Conservation (phyloP, 2,329 filamentous ascomycete species). For the Cladosporium phlei region DNA sequence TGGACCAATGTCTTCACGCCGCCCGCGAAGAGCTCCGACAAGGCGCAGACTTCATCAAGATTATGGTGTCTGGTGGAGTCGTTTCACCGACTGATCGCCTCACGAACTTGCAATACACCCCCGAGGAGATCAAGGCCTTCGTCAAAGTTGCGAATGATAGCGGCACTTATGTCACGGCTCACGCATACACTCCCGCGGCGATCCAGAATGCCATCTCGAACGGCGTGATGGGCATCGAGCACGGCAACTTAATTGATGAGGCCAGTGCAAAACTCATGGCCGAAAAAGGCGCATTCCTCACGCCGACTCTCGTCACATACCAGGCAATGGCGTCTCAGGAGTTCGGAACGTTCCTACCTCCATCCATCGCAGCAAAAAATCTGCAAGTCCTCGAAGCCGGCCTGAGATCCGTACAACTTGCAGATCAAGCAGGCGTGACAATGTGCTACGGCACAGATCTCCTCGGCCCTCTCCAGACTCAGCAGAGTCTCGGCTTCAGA, state of each 20-base stretch:
- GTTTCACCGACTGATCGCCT: conserved; percentile 52
- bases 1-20: conserved; percentile 50
- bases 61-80: conserved; percentile 57
- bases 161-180: conserved; percentile 53
- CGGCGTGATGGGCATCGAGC: conserved; percentile 54
- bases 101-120: conserved; percentile 53
- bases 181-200: conserved; percentile 53
- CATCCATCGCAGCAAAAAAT: conserved; percentile 48
- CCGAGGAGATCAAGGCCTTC: conserved; percentile 53
- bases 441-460: conserved; percentile 56
- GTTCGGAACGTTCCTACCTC: conserved; percentile 42
- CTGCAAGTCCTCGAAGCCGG: conserved; percentile 46
- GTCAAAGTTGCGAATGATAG: conserved; percentile 45
- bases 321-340: conserved; percentile 44
- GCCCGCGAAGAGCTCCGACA: conserved; percentile 52
- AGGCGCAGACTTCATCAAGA: conserved; percentile 59
- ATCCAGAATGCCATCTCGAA: conserved; percentile 54
- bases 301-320: conserved; percentile 52
- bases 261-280: conserved; percentile 49
- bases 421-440: conserved; percentile 48
- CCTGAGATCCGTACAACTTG: conserved; percentile 45
- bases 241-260: conserved; percentile 60
- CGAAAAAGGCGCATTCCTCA: conserved; percentile 46
- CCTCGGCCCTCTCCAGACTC: conserved; percentile 45
- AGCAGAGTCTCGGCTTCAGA: conserved; percentile 49